Evolutionary conservation across 2,329 filamentous ascomycete genomes (phyloP).

Genomic region (Aureobasidium sp.): DNA sequence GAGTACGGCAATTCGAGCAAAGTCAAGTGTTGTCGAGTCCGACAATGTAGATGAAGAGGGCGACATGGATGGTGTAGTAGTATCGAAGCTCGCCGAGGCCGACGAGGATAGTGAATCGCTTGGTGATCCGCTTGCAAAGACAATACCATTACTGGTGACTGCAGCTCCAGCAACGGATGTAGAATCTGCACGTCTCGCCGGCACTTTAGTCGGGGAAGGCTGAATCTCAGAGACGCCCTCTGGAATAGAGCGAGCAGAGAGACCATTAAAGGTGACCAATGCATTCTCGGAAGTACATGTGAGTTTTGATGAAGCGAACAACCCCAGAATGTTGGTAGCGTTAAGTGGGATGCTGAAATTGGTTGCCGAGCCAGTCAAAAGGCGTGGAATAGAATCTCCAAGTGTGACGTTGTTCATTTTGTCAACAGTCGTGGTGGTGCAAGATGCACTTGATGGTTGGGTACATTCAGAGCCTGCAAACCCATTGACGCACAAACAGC

Average conservation of each 20-base stretch:
- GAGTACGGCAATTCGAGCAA: constrained; percentile 38
- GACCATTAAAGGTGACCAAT: constrained; percentile 71
- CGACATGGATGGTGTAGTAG: constrained; percentile 15
- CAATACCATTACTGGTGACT: constrained; percentile 26
- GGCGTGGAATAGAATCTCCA: constrained; percentile 66
- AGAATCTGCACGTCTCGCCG: background rate
- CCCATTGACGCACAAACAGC: constrained; percentile 81
- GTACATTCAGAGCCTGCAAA: constrained; percentile 62
- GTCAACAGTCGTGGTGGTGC: constrained; percentile 42
- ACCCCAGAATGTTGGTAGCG: constrained; percentile 58
- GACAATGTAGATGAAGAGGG: constrained; percentile 16
- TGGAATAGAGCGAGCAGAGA: constrained; percentile 11
- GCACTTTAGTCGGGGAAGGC: background rate
- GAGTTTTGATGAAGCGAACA: constrained; percentile 66
- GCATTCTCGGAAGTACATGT: constrained; percentile 82
- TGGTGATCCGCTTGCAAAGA: constrained; percentile 18
- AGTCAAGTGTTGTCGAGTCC: constrained; percentile 29
- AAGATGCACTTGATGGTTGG: constrained; percentile 42
- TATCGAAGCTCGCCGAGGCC: constrained; percentile 2
- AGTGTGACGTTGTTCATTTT: constrained; percentile 62
- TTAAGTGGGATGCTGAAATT: constrained; percentile 74
- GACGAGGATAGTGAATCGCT: background rate
- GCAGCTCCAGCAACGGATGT: constrained; percentile 17
- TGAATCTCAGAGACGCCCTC: constrained; percentile 11
- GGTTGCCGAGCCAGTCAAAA: constrained; percentile 55